Evolutionary conservation across 768 basidiomycete genomes (phyloP).

Genomic region (Tephrocybe sp.): DNA sequence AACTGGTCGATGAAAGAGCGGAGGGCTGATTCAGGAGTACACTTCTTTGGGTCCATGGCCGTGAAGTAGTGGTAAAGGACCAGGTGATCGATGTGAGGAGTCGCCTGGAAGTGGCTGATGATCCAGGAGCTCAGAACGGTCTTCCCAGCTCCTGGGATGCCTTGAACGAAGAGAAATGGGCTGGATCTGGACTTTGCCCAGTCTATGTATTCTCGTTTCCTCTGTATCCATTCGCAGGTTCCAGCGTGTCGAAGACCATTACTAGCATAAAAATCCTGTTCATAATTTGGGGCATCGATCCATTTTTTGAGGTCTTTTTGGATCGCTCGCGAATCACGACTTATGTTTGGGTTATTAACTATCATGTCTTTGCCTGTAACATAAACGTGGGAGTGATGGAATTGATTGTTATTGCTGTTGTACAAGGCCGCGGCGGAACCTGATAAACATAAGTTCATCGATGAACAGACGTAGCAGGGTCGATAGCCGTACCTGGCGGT

Average conservation of each 20-base stretch:
- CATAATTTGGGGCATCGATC: constrained; percentile 1
- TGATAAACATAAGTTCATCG: too few species aligned
- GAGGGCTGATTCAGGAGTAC: neutral
- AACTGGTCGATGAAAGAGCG: neutral
- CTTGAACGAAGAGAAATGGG: neutral
- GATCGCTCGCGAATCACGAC: too few species aligned
- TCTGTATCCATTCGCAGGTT: constrained; percentile 8
- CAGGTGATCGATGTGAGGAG: neutral
- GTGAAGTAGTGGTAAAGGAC: neutral
- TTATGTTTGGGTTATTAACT: too few species aligned
- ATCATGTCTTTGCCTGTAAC: too few species aligned
- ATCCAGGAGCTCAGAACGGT: neutral
- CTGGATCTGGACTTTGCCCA: neutral
- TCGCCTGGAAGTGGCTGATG: neutral
- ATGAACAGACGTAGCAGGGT: too few species aligned
- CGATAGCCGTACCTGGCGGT: too few species aligned
- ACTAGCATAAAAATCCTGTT: neutral
- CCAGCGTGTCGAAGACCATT: constrained; percentile 1
- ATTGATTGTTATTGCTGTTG: too few species aligned
- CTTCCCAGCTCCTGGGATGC: neutral
- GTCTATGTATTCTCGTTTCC: neutral
- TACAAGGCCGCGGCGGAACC: too few species aligned
- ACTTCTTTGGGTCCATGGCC: neutral
- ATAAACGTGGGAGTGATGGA: too few species aligned
- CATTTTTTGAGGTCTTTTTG: neutral